A percentile compares a stretch with the other conserved stretches of the same genome.
phyloP scores from a whole-genome alignment of 805 yeast species.

The Priceomyces medius region DNA sequence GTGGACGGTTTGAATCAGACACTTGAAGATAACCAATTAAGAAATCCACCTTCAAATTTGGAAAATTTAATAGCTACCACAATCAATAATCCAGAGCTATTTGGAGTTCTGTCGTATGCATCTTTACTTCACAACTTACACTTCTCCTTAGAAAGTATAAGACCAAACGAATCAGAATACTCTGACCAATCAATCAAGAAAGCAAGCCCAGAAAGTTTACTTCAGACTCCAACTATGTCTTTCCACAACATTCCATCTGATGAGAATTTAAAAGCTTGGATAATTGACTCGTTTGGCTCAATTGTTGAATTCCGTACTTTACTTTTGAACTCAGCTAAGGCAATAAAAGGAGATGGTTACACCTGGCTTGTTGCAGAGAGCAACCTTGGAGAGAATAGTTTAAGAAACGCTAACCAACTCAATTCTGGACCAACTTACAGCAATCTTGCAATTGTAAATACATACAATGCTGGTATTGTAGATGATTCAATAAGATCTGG shows the following conservation, averaged over 20 bases:
- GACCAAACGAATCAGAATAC: constrained; percentile 21
- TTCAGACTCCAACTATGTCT: constrained; percentile 44
- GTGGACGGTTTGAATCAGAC: constrained; percentile 34
- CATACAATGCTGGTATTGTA: constrained; percentile 90
- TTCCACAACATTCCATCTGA: constrained; percentile 35
- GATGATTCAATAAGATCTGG: constrained; percentile 57
- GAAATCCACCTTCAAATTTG: constrained; percentile 26
- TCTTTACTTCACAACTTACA: constrained; percentile 49
- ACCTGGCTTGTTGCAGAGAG: constrained; percentile 81
- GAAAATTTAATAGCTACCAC: constrained; percentile 39
- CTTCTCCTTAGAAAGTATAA: constrained; percentile 47
- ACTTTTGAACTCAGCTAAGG: constrained; percentile 63
- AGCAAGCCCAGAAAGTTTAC: constrained; percentile 30
- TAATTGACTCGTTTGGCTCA: constrained; percentile 69
- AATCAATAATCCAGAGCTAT: constrained; percentile 45
- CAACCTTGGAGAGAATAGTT: constrained; percentile 26
- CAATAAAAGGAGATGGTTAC: constrained; percentile 84
- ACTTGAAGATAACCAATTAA: constrained; percentile 27
- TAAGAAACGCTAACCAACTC: constrained; percentile 20
- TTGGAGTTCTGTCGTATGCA: constrained; percentile 44
- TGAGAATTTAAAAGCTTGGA: constrained; percentile 43
- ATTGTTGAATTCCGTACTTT: constrained; percentile 71
- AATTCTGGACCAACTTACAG: constrained; percentile 22
- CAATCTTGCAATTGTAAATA: constrained; percentile 66
- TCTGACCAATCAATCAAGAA: constrained; percentile 13